phyloP scores from a whole-genome alignment of 2,329 filamentous ascomycete species.

The Colletotrichum zoysiae region DNA sequence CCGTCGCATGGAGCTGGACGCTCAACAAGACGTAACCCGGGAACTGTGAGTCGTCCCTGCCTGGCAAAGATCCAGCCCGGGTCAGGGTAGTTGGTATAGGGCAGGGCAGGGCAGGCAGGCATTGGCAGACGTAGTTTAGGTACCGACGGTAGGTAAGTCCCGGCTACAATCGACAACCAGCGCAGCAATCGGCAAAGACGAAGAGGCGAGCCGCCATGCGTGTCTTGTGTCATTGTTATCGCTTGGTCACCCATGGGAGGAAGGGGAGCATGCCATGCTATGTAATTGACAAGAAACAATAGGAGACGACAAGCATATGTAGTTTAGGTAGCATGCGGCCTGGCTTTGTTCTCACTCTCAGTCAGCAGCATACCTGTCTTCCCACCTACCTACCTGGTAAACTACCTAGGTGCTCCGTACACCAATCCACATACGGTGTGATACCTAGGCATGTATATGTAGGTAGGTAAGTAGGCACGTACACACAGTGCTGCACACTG shows the following conservation, averaged over 20 bases:
- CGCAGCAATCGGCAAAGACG: neutral
- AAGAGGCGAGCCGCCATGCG: neutral
- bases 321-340: neutral
- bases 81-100: neutral
- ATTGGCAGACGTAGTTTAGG: neutral
- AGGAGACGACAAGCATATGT: neutral
- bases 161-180: neutral
- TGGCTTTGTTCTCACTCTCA: neutral
- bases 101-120: neutral
- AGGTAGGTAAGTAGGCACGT: too few relatives aligned
- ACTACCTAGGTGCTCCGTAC: too few relatives aligned
- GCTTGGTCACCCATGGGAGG: neutral
- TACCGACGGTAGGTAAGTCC: too few relatives aligned
- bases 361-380: too few relatives aligned
- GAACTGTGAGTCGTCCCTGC: neutral
- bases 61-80: neutral
- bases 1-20: neutral
- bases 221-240: neutral
- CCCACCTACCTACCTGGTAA: neutral
- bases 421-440: too few relatives aligned
- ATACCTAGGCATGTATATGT: too few relatives aligned
- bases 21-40: neutral
- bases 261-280: neutral
- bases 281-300: neutral
- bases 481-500: conserved; percentile 22